phyloP scores from a whole-genome alignment of 2,329 filamentous ascomycete species.

The Apiospora malaysiana region DNA sequence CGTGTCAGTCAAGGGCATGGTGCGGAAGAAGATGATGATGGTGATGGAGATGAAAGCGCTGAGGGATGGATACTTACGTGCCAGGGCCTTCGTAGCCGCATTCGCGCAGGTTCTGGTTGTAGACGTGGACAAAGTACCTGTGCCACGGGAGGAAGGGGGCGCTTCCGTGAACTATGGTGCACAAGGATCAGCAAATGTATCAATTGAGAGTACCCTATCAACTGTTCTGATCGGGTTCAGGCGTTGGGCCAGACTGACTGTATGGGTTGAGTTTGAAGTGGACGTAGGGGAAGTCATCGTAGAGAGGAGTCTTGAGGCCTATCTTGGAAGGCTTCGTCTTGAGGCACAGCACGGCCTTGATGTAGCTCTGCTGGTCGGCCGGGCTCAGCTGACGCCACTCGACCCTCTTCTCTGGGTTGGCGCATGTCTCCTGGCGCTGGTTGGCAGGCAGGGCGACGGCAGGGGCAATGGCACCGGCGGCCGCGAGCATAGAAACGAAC shows the following conservation, averaged over 20 bases:
- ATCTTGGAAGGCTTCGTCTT: conserved; percentile 34
- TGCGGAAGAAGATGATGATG: too few species aligned
- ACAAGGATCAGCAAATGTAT: not conserved
- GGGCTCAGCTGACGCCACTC: conserved; percentile 29
- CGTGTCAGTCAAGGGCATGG: not conserved
- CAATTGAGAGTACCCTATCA: too few species aligned
- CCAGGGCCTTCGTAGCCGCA: conserved; percentile 33
- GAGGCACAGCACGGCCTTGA: conserved; percentile 39
- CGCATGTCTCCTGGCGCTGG: conserved; percentile 15
- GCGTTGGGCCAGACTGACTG: conserved; percentile 22
- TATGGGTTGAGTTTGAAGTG: conserved; percentile 32
- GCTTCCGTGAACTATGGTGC: conserved; percentile 36
- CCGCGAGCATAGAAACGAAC: not conserved
- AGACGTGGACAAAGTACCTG: conserved; percentile 41
- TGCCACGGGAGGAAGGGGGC: conserved; percentile 44
- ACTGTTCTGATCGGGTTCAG: too few species aligned
- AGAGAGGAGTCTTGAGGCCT: conserved; percentile 33
- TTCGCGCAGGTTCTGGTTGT: conserved; percentile 36
- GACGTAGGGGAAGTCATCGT: conserved; percentile 41
- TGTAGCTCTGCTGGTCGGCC: conserved; percentile 30
- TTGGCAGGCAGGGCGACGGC: not conserved
- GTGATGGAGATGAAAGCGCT: not conserved
- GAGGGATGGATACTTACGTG: not conserved
- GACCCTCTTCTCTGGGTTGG: conserved; percentile 5
- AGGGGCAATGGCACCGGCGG: not conserved